Evolutionary conservation across 2,329 filamentous ascomycete genomes (phyloP).

Genomic region (Ramularia collo-cygni): DNA sequence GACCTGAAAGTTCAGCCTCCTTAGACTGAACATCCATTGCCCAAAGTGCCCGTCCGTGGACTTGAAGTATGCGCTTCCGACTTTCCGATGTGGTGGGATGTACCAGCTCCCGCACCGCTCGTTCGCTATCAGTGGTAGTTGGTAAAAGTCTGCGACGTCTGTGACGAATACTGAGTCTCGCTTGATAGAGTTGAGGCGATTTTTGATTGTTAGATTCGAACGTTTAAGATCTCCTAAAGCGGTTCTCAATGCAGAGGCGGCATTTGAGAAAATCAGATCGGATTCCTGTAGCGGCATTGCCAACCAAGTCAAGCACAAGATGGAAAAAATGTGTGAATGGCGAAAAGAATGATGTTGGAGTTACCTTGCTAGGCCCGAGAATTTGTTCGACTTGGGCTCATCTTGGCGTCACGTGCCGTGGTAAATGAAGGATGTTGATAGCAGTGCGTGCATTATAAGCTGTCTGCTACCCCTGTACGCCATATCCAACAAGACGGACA

Average conservation of each 20-base stretch:
- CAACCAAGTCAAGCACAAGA: not conserved
- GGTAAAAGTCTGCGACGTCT: slow-evolving; percentile 49
- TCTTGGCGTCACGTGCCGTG: too few species aligned
- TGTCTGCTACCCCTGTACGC: too few species aligned
- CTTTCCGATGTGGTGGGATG: slow-evolving; percentile 58
- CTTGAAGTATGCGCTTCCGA: slow-evolving; percentile 86
- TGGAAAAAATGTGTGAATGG: not conserved
- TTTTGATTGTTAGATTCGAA: slow-evolving; percentile 68
- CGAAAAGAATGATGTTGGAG: too few species aligned
- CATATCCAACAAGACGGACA: too few species aligned
- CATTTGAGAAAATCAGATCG: slow-evolving; percentile 49
- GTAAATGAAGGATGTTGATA: too few species aligned
- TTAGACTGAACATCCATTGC: slow-evolving; percentile 82
- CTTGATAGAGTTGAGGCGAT: slow-evolving; percentile 73
- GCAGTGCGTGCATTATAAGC: too few species aligned
- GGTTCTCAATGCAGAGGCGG: slow-evolving; percentile 59
- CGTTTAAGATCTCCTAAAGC: slow-evolving; percentile 67
- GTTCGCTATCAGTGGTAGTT: slow-evolving; percentile 75
- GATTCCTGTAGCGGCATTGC: slow-evolving; percentile 12
- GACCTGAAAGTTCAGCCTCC: slow-evolving; percentile 78
- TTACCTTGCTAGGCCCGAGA: too few species aligned
- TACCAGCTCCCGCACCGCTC: slow-evolving; percentile 98
- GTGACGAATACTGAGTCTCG: slow-evolving; percentile 69
- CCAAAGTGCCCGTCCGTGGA: slow-evolving; percentile 91
- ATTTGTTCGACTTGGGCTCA: too few species aligned